Conservation (phyloP, 2,329 filamentous ascomycete genomes). For the Nemania diffusa region DNA sequence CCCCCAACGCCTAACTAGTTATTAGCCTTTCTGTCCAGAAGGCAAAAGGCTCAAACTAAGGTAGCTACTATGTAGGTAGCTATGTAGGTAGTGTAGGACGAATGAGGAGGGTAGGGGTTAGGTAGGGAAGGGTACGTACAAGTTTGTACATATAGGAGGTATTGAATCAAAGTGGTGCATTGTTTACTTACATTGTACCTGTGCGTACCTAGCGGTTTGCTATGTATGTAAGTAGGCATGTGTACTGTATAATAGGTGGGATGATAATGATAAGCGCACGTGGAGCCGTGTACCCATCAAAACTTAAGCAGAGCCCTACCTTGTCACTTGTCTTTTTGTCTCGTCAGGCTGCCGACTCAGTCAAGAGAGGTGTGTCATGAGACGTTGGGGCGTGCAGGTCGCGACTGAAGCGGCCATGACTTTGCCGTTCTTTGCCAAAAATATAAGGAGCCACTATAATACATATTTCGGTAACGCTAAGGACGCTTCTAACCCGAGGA, state of each 20-base stretch:
- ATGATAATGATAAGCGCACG: background rate
- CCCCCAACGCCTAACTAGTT: constrained; percentile 43
- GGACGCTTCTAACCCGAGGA: constrained; percentile 45
- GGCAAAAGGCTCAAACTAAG: constrained; percentile 13
- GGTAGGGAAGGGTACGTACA: constrained; percentile 7
- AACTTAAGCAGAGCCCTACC: background rate
- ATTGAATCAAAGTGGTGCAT: too few relatives aligned
- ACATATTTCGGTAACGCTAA: constrained; percentile 47
- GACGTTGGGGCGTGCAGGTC: constrained; percentile 22
- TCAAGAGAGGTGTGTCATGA: constrained; percentile 29
- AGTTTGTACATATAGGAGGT: too few relatives aligned
- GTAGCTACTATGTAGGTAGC: too few relatives aligned
- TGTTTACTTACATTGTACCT: too few relatives aligned
- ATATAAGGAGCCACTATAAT: constrained; percentile 41
- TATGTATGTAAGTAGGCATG: too few relatives aligned
- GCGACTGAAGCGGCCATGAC: constrained; percentile 31
- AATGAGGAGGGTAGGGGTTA: constrained; percentile 32
- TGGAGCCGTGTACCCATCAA: constrained; percentile 17
- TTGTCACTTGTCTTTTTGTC: background rate
- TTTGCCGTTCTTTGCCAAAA: constrained; percentile 40
- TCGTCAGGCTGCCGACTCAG: constrained; percentile 10
- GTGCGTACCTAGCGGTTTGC: too few relatives aligned
- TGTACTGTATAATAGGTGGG: constrained; percentile 1
- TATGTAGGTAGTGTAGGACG: constrained; percentile 18
- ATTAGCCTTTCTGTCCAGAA: constrained; percentile 43